A percentile compares a stretch with the other conserved stretches of the same genome.
These are phyloP conservation scores for Hypsizygus marmoreus DNA, from an alignment of 768 basidiomycete species.

Conservation along the genomic window DNA sequence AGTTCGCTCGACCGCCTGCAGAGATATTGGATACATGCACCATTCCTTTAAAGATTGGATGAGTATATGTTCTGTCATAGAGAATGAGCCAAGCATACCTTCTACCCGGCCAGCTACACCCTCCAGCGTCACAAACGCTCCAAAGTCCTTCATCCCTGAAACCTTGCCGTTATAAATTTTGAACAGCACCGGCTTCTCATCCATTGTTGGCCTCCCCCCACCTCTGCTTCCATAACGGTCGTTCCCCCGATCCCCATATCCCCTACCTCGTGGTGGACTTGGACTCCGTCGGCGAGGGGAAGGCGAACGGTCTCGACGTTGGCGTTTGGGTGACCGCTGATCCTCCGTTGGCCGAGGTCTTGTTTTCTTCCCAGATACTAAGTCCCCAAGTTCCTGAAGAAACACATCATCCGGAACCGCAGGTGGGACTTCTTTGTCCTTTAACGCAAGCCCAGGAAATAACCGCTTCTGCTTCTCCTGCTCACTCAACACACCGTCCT, in stretches of 20 bases:
- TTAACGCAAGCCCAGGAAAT: conserved; percentile 87
- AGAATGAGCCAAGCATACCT: conserved; percentile 55
- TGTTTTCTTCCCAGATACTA: conserved; percentile 77
- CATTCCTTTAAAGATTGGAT: conserved; percentile 63
- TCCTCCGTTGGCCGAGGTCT: conserved; percentile 42
- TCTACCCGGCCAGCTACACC: conserved; percentile 85
- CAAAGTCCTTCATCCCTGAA: conserved; percentile 89
- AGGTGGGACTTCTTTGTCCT: conserved; percentile 69
- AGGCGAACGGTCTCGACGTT: conserved; percentile 51
- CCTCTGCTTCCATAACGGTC: conserved; percentile 34
- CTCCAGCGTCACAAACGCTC: conserved; percentile 90
- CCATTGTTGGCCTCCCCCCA: conserved; percentile 45
- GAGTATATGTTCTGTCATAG: conserved; percentile 10
- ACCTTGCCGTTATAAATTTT: conserved; percentile 94
- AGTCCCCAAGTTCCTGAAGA: conserved; percentile 86
- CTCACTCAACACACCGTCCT: conserved; percentile 49
- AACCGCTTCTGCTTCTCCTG: conserved; percentile 78
- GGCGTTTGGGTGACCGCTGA: conserved; percentile 60
- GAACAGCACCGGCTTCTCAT: conserved; percentile 86
- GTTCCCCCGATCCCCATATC: conserved; percentile 42
- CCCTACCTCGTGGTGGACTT: conserved; percentile 62
- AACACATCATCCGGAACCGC: conserved; percentile 75
- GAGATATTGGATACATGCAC: conserved; percentile 96
- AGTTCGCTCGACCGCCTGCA: conserved; percentile 79
- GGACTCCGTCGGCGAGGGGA: conserved; percentile 53